Base-by-base conservation (phyloP, 1,284 basidiomycete genomes). In the Neotropicomus parvogracilis region DNA sequence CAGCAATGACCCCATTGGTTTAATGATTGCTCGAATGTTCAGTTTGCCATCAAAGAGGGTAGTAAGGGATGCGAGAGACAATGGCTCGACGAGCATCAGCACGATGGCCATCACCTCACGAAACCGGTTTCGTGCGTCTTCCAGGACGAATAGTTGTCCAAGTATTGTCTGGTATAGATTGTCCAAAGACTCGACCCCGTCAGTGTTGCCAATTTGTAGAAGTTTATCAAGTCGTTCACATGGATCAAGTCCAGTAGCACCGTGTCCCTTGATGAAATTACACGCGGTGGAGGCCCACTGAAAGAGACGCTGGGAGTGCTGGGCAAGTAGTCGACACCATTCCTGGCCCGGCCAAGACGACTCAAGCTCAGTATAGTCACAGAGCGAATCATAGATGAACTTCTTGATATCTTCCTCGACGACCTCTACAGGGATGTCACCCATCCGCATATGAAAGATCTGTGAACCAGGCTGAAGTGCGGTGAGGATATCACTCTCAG, bases 331-430 rank as follows among this genome's bases (percentile, higher is more conserved):
- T 19, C 11, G 6, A 16, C n/a, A n/a, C 27, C 38, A 29, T 3
- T 28, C 6, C 16, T 6, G 8, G 12, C 4, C 14, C 24, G 24
- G 24, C 8, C 8, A 5, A 8, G 24, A 24, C 4, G 24, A 4
- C 8, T 24, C 24, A 8, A 40, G 38, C 12, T 31, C 28, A 9
- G 13, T 20, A 20, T 40, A 19, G 3, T 40, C 8, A 7, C 20
- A 17, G 11, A 40, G 47, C 5, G 42, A 41, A n/a, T 40, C 27
- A 10, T 19, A 9, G 39, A 52, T 38, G 8, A 50, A 41, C 31
- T 40, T 45, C 3, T 14, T 8, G 4, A 52, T 40, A 11, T 52
- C 50, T 6, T 24, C 20, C 8, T 50, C 39, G 4, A 38, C 17
- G 3, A 40, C 2, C 2, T 40, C 4, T 12, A 10, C 3, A 1